These are phyloP conservation scores for Saccharomycopsis capsularis DNA, from an alignment of 805 yeast species.

Conservation along the genomic window DNA sequence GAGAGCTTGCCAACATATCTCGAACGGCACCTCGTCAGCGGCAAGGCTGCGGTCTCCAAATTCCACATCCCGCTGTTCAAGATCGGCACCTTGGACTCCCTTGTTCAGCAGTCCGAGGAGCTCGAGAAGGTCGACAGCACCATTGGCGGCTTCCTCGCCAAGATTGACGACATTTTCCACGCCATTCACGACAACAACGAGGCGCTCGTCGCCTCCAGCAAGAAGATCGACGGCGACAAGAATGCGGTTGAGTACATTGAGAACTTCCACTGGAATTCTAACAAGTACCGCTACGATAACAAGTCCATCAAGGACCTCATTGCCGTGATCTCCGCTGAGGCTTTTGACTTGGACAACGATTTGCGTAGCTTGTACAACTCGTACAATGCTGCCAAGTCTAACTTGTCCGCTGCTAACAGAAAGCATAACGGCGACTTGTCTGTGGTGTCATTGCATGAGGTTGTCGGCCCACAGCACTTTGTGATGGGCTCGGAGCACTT, in stretches of 20 bases:
- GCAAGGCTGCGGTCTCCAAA: slow-evolving; percentile 48
- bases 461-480: slow-evolving; percentile 77
- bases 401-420: slow-evolving; percentile 80
- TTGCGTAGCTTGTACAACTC: slow-evolving; percentile 66
- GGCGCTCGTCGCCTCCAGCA: slow-evolving; percentile 40
- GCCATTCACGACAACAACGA: slow-evolving; percentile 39
- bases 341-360: slow-evolving; percentile 76
- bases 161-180: slow-evolving; percentile 67
- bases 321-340: slow-evolving; percentile 63
- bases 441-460: slow-evolving; percentile 82
- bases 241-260: slow-evolving; percentile 61
- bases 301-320: slow-evolving; percentile 74
- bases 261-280: slow-evolving; percentile 78
- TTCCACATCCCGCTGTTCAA: slow-evolving; percentile 77
- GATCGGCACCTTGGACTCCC: slow-evolving; percentile 88
- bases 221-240: slow-evolving; percentile 42
- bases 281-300: slow-evolving; percentile 72
- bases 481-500: slow-evolving; percentile 82
- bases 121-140: slow-evolving; percentile 76
- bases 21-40: slow-evolving; percentile 47
- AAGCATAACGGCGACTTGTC: slow-evolving; percentile 91
- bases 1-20: slow-evolving; percentile 26
- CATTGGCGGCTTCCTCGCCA: slow-evolving; percentile 58
- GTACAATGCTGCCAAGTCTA: slow-evolving; percentile 78
- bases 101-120: slow-evolving; percentile 88